phyloP scores from a whole-genome alignment of 768 basidiomycete species.

The Termitomyces titanicus region DNA sequence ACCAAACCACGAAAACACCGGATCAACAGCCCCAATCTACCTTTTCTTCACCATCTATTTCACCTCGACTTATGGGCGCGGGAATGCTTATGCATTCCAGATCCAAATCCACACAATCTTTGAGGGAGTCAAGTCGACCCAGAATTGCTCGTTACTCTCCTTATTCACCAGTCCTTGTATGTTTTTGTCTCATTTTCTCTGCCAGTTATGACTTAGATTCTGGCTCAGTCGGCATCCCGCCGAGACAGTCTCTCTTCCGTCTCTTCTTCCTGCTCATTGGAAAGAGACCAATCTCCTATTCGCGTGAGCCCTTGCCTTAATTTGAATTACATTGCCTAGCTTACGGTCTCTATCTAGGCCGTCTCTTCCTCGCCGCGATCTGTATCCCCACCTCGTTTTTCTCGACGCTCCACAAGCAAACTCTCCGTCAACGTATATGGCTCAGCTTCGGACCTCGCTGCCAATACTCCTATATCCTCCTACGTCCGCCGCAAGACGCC shows the following conservation, averaged over 20 bases:
- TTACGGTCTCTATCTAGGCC: constrained; percentile 22
- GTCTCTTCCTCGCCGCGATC: constrained; percentile 35
- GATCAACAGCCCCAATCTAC: constrained; percentile 37
- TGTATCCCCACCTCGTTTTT: constrained; percentile 39
- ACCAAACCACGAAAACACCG: constrained; percentile 31
- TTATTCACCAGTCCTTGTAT: constrained; percentile 40
- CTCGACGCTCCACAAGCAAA: constrained; percentile 40
- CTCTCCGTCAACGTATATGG: constrained; percentile 46
- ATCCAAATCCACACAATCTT: constrained; percentile 42
- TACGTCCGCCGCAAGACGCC: constrained; percentile 81
- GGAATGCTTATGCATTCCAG: constrained; percentile 30
- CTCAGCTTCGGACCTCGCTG: constrained; percentile 48
- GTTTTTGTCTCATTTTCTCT: constrained; percentile 16
- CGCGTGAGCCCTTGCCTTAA: constrained; percentile 23
- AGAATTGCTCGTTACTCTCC: constrained; percentile 44
- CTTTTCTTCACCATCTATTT: constrained; percentile 40
- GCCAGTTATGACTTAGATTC: neutral
- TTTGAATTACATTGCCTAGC: neutral
- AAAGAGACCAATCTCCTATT: constrained; percentile 34
- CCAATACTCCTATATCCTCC: constrained; percentile 73
- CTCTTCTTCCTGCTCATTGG: constrained; percentile 36
- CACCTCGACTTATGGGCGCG: constrained; percentile 32
- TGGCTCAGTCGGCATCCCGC: constrained; percentile 34
- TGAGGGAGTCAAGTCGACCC: constrained; percentile 37
- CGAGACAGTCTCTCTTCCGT: constrained; percentile 47